Evolutionary conservation across 2,329 filamentous ascomycete species (phyloP).

Genomic region (Lachnellula hyalina): DNA sequence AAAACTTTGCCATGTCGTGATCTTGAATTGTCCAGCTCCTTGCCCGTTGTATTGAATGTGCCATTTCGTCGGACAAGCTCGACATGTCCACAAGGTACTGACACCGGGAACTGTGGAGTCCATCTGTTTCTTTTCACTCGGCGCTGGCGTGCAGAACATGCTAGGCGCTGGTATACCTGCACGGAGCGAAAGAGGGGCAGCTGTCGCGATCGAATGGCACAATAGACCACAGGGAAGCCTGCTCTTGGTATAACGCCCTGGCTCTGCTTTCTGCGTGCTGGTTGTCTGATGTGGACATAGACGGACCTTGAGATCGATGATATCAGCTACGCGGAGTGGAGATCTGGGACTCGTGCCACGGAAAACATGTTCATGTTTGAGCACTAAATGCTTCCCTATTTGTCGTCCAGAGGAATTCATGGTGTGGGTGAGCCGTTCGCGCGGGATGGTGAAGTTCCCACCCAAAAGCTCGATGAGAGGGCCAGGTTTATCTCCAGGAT

Average conservation of each 20-base stretch:
- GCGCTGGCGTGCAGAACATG: background rate
- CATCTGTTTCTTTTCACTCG: constrained; percentile 6
- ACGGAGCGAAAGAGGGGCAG: background rate
- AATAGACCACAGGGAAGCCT: background rate
- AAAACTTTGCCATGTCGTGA: constrained; percentile 6
- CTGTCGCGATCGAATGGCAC: background rate
- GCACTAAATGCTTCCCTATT: background rate
- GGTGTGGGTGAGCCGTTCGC: constrained; percentile 1
- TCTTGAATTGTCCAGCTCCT: constrained; percentile 1
- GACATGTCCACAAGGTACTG: background rate
- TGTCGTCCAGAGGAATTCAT: constrained; percentile 4
- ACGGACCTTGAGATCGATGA: background rate
- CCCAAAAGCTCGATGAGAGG: constrained; percentile 1
- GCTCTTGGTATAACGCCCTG: background rate
- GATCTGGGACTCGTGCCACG: background rate
- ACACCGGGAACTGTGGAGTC: background rate
- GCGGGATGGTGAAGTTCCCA: background rate
- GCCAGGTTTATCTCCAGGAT: background rate
- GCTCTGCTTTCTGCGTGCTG: background rate
- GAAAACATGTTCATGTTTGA: constrained; percentile 3
- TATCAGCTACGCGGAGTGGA: background rate
- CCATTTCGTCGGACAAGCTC: constrained; percentile 6
- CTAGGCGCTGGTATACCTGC: background rate
- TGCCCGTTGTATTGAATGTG: background rate
- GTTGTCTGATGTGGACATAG: background rate